Base-by-base conservation (phyloP, 2,329 filamentous ascomycete genomes). In the Trichoderma sp. region DNA sequence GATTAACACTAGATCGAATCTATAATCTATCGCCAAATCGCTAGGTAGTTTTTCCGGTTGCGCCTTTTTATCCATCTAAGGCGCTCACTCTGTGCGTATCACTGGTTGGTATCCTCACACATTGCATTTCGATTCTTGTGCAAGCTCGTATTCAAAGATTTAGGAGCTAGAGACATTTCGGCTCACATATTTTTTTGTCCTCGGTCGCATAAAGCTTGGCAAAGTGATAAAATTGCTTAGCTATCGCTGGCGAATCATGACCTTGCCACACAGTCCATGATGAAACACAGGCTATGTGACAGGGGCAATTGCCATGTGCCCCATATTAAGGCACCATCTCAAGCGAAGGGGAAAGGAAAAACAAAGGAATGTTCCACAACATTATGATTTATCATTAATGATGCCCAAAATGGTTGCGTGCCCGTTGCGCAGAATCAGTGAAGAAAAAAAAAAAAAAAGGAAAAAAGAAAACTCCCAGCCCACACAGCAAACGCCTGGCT, bases 371-470 rank as follows among this genome's bases (percentile, higher is more conserved):
- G 63, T 57, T 65, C 57, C 52, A 64, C 52, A 57, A 56, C 63
- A 65, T 48, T 64, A 65, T 65, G 63, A 65, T 57, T 65, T 35
- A 48, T 65, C 63, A 65, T 65, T 57, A 48, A 57, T 57, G 63
- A 48, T 65, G 52, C 37, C 52, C 27, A 57, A 35, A 65, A 56
- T n/a, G 50, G 17, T 37, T 57, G 63, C 52, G 63, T 48, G 27
- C 63, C 52, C 27, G 27, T 65, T 52, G 29, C 53, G 61, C 52
- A 48, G 52, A 39, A 57, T 57, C 37, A 56, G n/a, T n/a, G n/a
- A n/a, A n/a, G n/a, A n/a, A n/a, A n/a, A n/a, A n/a, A n/a, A 35
- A 45, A 37, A 50, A 29, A 42, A 50, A 29, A 54, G n/a, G 50
- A 45, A 37, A 50, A 29, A 42, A 50, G 19, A 54, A 65, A 57